Base-by-base conservation (phyloP, 2,329 filamentous ascomycete species). In the Plectosphaerella cucumerina region DNA sequence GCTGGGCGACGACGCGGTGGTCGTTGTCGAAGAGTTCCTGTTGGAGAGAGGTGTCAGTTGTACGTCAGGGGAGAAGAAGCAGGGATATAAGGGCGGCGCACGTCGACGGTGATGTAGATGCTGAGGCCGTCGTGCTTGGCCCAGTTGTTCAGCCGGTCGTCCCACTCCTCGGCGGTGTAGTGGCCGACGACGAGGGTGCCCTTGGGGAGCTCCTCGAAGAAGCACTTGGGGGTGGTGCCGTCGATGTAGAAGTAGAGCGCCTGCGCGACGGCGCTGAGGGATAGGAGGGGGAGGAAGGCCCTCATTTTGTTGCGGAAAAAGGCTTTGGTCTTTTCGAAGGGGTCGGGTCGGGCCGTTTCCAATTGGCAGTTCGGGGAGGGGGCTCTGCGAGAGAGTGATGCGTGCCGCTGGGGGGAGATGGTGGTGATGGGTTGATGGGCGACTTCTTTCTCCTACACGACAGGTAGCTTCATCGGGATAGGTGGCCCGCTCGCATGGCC, bases 171-270 rank as follows among this genome's bases (percentile, higher is more conserved):
- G 47, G 90, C 90, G 50, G 80, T 84, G 78, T 92, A 99, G 73
- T 94, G 87, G 60, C 94, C 94, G 53, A 97, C 92, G 50, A 99
- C 93, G 52, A 99, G 76, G 14, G 94, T 97, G 70, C 96, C 93
- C 78, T 97, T 97, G 59, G 94, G 92, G 53, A 99, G 82, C 72
- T 97, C 93, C 76, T 99, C 94, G 74, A 89, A 96, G 84, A 99
- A 99, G 75, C 94, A 99, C 75, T 95, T 97, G 60, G 90, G 87
- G 58, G 82, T 76, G 47, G 82, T 81, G 63, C 88, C 89, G 68
- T 97, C 91, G 70, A 97, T 86, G 77, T 89, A 97, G 80, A 99
- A 96, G 84, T 96, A 93, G 53, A 99, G 82, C 51, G 92, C 91
- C 67, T 91, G 87, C 56, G 87, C 84, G 53, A 80, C 73, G 51